phyloP scores from a whole-genome alignment of 768 basidiomycete genomes.

The Suillus cothurnatus region DNA sequence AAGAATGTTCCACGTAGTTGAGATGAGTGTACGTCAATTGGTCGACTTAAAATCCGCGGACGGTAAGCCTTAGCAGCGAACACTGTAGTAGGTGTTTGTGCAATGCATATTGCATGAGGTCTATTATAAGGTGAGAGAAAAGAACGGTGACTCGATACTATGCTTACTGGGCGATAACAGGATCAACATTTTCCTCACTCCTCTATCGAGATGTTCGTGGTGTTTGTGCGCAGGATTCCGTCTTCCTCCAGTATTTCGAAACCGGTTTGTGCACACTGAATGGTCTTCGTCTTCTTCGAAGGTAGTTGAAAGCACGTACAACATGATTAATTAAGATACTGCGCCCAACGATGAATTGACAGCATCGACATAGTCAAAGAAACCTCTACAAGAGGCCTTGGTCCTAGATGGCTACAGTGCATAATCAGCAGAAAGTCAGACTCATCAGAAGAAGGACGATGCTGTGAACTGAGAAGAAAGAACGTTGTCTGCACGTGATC shows the following conservation, averaged over 20 bases:
- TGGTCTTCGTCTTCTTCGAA: conserved; percentile 63
- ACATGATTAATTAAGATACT: conserved; percentile 75
- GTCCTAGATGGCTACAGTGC: conserved; percentile 45
- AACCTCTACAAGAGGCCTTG: conserved; percentile 60
- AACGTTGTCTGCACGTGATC: not conserved
- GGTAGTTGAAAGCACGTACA: conserved; percentile 78
- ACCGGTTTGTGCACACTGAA: conserved; percentile 63
- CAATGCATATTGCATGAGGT: conserved; percentile 65
- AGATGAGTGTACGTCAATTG: conserved; percentile 85
- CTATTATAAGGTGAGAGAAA: conserved; percentile 39
- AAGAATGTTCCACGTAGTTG: conserved; percentile 80
- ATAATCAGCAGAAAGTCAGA: not conserved
- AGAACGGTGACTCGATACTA: conserved; percentile 3
- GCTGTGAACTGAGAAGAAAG: not conserved
- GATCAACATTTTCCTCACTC: conserved; percentile 48
- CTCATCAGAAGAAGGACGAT: not conserved
- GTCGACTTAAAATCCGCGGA: conserved; percentile 73
- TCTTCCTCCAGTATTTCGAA: conserved; percentile 61
- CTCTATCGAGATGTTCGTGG: conserved; percentile 25
- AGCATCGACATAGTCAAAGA: conserved; percentile 3
- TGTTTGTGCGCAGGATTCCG: conserved; percentile 35
- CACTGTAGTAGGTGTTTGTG: conserved; percentile 60
- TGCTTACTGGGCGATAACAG: conserved; percentile 55
- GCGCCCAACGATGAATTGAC: conserved; percentile 48
- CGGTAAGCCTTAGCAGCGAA: conserved; percentile 70